A percentile compares a stretch with the other conserved stretches of the same genome.
phyloP scores from a whole-genome alignment of 2,329 filamentous ascomycete species.

The Albifimbria verrucaria region DNA sequence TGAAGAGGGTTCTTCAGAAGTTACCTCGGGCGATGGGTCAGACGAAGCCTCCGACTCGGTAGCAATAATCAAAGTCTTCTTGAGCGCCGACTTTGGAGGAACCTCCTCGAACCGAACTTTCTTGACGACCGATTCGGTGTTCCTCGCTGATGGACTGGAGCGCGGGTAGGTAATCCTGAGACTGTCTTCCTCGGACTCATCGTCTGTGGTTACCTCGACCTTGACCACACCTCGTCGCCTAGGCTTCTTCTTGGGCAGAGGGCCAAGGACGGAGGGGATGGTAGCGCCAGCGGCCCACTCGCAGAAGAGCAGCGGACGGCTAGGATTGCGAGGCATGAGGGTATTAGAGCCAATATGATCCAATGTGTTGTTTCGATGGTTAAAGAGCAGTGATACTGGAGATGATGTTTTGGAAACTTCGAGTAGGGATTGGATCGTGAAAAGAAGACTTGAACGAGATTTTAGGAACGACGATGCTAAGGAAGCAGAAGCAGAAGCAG shows the following conservation, averaged over 20 bases:
- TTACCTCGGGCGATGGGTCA: constrained; percentile 15
- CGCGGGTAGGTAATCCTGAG: constrained; percentile 48
- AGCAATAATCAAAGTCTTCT: constrained; percentile 20
- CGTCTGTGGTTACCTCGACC: constrained; percentile 46
- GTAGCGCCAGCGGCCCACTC: constrained; percentile 40
- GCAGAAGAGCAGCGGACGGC: constrained; percentile 26
- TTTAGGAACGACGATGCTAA: too few species aligned
- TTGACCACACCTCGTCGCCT: constrained; percentile 30
- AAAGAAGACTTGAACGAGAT: too few species aligned
- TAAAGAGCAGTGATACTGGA: too few species aligned
- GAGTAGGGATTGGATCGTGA: too few species aligned
- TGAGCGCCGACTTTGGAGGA: constrained; percentile 34
- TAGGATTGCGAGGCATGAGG: constrained; percentile 15
- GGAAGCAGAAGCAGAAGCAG: too few species aligned
- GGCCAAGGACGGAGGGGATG: constrained; percentile 25
- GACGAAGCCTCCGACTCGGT: constrained; percentile 17
- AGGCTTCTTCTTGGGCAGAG: constrained; percentile 19
- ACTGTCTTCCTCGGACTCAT: constrained; percentile 47
- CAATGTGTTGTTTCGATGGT: too few species aligned
- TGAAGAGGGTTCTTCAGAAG: constrained; percentile 12
- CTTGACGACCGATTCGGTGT: constrained; percentile 24
- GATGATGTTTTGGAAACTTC: too few species aligned
- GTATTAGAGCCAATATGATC: constrained; percentile 1
- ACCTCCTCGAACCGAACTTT: constrained; percentile 40
- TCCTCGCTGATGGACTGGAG: constrained; percentile 15